phyloP scores from a whole-genome alignment of 2,329 filamentous ascomycete species.

The Xylariales sp. region DNA sequence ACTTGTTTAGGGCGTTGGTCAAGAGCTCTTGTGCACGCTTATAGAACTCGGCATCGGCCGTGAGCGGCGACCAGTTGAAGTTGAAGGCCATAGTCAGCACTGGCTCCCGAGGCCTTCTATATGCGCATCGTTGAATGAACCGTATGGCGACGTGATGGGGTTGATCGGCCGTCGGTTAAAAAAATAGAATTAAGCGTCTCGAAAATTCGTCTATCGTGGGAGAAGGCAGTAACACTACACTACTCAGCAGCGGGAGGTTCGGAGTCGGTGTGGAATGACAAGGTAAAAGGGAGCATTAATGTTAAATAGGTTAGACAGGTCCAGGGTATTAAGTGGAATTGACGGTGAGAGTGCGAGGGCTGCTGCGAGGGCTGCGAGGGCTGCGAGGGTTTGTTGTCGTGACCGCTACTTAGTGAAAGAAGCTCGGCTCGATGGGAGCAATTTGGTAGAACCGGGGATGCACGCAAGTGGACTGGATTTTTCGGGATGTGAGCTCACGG shows the following conservation, averaged over 20 bases:
- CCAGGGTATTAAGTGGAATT: neutral
- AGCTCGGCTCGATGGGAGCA: slow-evolving; percentile 31
- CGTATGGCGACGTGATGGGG: slow-evolving; percentile 23
- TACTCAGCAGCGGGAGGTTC: neutral
- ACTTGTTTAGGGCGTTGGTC: slow-evolving; percentile 96
- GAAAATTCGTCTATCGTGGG: slow-evolving; percentile 27
- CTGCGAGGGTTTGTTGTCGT: slow-evolving; percentile 12
- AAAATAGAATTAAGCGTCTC: slow-evolving; percentile 10
- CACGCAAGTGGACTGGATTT: slow-evolving; percentile 20
- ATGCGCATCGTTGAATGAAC: slow-evolving; percentile 41
- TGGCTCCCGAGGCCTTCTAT: slow-evolving; percentile 50
- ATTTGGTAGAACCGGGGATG: slow-evolving; percentile 1
- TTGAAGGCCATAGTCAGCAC: slow-evolving; percentile 92
- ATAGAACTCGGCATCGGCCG: slow-evolving; percentile 92
- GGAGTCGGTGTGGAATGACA: slow-evolving; percentile 2
- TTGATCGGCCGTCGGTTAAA: slow-evolving; percentile 22
- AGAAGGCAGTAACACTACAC: neutral
- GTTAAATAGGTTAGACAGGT: slow-evolving; percentile 13
- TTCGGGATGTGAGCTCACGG: slow-evolving; percentile 10
- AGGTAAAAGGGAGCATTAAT: slow-evolving; percentile 20
- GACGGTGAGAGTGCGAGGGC: slow-evolving; percentile 19
- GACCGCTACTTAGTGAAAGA: slow-evolving; percentile 16
- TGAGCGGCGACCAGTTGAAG: slow-evolving; percentile 99
- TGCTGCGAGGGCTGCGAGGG: slow-evolving; percentile 22
- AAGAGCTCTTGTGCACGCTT: slow-evolving; percentile 92